Evolutionary conservation across 1,284 basidiomycete genomes (phyloP).

Genomic region (Puccinia coronata): DNA sequence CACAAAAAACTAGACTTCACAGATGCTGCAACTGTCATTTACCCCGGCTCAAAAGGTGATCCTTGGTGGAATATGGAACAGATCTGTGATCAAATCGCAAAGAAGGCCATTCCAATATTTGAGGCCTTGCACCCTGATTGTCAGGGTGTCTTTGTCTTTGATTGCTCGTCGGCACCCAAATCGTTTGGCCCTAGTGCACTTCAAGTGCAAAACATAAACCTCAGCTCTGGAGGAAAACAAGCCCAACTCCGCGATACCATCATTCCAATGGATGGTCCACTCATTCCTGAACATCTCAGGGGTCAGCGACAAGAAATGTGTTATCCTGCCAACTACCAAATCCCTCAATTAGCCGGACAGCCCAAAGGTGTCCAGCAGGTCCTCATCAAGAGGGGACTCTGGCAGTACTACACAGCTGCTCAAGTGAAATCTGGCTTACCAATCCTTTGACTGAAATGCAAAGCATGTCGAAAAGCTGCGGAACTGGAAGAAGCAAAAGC

Average conservation of each 20-base stretch:
- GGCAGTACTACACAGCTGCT: background rate
- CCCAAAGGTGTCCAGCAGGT: slow-evolving; percentile 9
- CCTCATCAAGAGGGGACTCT: background rate
- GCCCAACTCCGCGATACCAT: background rate
- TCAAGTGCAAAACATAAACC: slow-evolving; percentile 11
- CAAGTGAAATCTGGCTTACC: background rate
- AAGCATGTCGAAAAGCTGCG: background rate
- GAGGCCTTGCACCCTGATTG: background rate
- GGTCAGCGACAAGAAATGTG: slow-evolving; percentile 11
- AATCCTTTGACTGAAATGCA: background rate
- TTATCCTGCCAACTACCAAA: background rate
- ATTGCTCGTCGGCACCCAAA: slow-evolving; percentile 8
- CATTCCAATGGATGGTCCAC: slow-evolving; percentile 8
- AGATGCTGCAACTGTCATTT: slow-evolving; percentile 4
- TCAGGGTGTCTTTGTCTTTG: slow-evolving; percentile 25
- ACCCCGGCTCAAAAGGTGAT: background rate
- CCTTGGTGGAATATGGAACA: slow-evolving; percentile 15
- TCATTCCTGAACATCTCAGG: background rate
- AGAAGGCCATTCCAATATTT: slow-evolving; percentile 24
- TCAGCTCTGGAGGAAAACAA: slow-evolving; percentile 10
- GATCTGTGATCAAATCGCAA: background rate
- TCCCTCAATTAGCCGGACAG: background rate
- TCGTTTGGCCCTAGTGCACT: slow-evolving; percentile 1
- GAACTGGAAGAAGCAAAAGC: background rate
- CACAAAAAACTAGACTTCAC: background rate